Conservation (phyloP, 768 basidiomycete genomes). For the Macrolepiota dolichaula region DNA sequence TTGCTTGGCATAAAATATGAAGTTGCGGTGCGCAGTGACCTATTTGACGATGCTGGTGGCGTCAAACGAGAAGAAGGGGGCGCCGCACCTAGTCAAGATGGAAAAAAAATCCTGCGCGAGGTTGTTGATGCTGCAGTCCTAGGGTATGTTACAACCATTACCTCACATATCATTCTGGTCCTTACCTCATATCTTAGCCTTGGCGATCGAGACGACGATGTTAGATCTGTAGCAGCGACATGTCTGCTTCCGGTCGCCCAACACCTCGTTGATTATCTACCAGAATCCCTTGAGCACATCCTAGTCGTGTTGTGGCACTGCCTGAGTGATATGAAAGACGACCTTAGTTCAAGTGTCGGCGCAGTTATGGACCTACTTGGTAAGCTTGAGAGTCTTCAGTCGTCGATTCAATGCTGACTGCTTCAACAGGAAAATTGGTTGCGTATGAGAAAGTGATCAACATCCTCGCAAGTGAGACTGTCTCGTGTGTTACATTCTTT, state of each 20-base stretch:
- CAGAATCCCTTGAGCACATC: slow-evolving; percentile 67
- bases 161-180: background rate
- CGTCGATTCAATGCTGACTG: slow-evolving; percentile 3
- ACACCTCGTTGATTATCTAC: slow-evolving; percentile 73
- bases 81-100: slow-evolving; percentile 31
- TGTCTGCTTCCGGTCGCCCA: slow-evolving; percentile 87
- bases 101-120: slow-evolving; percentile 62
- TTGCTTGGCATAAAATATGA: slow-evolving; percentile 96
- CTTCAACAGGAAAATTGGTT: slow-evolving; percentile 69
- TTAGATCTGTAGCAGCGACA: slow-evolving; percentile 90
- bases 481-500: slow-evolving; percentile 57
- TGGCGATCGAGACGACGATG: slow-evolving; percentile 91
- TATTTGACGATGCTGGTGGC: slow-evolving; percentile 49
- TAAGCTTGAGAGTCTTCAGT: slow-evolving; percentile 28
- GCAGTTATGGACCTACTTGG: slow-evolving; percentile 98
- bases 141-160: slow-evolving; percentile 55
- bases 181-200: slow-evolving; percentile 46
- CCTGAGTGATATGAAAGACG: slow-evolving; percentile 90
- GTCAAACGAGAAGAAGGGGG: slow-evolving; percentile 34
- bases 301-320: slow-evolving; percentile 89
- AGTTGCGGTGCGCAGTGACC: slow-evolving; percentile 87
- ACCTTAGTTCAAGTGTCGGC: slow-evolving; percentile 93
- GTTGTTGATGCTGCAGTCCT: slow-evolving; percentile 90
- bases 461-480: slow-evolving; percentile 63
- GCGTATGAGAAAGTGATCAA: slow-evolving; percentile 74